Evolutionary conservation across 345 rosid genomes (phyloP).

Genomic region (Eucalyptus pauciflora): DNA sequence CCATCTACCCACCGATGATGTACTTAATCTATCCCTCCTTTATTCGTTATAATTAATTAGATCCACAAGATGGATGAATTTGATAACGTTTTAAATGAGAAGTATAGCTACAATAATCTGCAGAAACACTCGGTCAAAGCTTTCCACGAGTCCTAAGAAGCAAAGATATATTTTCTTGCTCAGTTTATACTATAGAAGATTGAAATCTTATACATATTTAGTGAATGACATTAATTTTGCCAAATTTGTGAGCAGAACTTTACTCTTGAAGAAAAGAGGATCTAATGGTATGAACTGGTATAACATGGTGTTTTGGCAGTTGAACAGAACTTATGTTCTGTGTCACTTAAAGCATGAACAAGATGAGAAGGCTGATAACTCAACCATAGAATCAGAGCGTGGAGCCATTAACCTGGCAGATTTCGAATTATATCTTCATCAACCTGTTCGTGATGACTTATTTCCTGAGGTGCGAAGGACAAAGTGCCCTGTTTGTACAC

Average conservation of each 20-base stretch:
- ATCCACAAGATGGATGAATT: background rate
- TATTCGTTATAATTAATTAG: background rate
- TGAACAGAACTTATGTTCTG: background rate
- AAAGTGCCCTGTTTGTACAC: background rate
- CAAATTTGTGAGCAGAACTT: background rate
- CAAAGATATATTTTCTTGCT: background rate
- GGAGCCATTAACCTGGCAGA: background rate
- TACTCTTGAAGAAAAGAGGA: background rate
- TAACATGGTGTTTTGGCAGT: background rate
- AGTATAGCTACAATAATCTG: background rate
- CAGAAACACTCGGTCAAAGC: background rate
- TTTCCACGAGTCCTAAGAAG: background rate
- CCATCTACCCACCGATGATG: background rate
- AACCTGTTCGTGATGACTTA: background rate
- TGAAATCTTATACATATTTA: background rate
- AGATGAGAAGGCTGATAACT: background rate
- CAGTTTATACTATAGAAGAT: background rate
- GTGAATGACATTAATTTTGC: background rate
- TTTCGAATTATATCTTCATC: background rate
- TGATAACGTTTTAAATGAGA: background rate
- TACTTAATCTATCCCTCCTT: background rate
- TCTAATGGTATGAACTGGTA: background rate
- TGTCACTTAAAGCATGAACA: background rate
- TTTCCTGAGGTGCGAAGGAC: background rate
- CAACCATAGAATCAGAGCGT: background rate